A percentile compares a stretch with the other conserved stretches of the same genome.
These are phyloP conservation scores for Diaporthe aspalathi DNA, from an alignment of 2,329 filamentous ascomycete species.

Conservation along the genomic window DNA sequence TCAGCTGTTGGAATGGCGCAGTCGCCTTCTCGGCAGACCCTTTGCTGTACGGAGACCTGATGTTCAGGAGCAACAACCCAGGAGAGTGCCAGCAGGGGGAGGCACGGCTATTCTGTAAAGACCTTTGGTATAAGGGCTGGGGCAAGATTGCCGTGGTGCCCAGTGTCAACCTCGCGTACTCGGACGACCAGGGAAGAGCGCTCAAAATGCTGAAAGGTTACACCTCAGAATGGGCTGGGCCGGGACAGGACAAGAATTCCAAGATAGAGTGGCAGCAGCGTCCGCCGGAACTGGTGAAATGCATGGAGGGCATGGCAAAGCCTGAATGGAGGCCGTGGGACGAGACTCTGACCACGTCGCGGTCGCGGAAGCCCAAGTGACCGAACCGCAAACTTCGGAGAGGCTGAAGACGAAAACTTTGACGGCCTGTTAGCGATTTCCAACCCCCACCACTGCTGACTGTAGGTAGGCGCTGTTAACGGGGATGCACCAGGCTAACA, in stretches of 20 bases:
- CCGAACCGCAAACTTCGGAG: background rate
- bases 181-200: conserved; percentile 54
- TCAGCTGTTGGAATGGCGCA: conserved; percentile 71
- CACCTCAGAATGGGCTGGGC: conserved; percentile 52
- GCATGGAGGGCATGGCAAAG: conserved; percentile 56
- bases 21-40: conserved; percentile 60
- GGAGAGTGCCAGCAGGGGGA: conserved; percentile 67
- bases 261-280: conserved; percentile 55
- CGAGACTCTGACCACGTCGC: conserved; percentile 41
- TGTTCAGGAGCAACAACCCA: conserved; percentile 55
- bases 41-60: conserved; percentile 55
- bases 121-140: conserved; percentile 63
- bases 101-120: conserved; percentile 67
- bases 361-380: background rate
- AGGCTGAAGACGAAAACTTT: background rate
- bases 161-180: conserved; percentile 66
- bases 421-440: background rate
- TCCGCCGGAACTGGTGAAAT: conserved; percentile 61
- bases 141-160: conserved; percentile 68
- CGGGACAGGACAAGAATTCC: conserved; percentile 41
- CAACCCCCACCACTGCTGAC: background rate
- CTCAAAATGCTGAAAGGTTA: conserved; percentile 65
- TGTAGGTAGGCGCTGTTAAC: too few relatives aligned
- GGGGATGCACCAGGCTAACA: conserved; percentile 14
- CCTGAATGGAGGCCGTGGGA: conserved; percentile 59